These are phyloP conservation scores for Rehmannia glutinosa DNA, from an alignment of 257 asterid genomes.

Conservation along the genomic window DNA sequence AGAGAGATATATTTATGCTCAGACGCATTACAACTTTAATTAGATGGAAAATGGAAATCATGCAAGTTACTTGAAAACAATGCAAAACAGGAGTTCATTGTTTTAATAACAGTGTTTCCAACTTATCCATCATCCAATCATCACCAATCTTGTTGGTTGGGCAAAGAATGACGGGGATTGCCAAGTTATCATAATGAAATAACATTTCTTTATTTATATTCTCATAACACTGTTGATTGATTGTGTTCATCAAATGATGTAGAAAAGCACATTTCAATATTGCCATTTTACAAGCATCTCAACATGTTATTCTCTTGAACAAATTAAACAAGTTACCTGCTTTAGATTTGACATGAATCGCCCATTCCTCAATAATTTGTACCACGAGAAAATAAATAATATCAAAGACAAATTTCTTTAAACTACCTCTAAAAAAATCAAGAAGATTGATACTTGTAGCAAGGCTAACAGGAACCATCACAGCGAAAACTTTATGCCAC, in stretches of 20 bases:
- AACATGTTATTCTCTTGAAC: not conserved
- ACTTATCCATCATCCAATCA: too few species aligned
- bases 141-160: not conserved
- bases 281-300: constrained; percentile 14
- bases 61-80: too few species aligned
- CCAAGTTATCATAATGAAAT: not conserved
- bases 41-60: too few species aligned
- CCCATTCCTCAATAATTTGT: constrained; percentile 92
- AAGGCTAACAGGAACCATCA: constrained; percentile 18
- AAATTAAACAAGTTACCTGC: constrained; percentile 54
- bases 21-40: too few species aligned
- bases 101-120: too few species aligned
- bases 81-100: too few species aligned
- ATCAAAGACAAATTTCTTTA: not conserved
- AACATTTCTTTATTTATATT: not conserved
- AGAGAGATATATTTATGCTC: not conserved
- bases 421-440: not conserved
- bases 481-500: constrained; percentile 17
- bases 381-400: constrained; percentile 20
- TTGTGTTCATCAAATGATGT: not conserved
- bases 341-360: constrained; percentile 58
- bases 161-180: not conserved
- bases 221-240: not conserved
- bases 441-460: constrained; percentile 23
- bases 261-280: not conserved